Percentiles rank a stretch among this genome's conserved stretches.
phyloP scores from a whole-genome alignment of 805 yeast genomes.

The Teunomyces gatunensis region DNA sequence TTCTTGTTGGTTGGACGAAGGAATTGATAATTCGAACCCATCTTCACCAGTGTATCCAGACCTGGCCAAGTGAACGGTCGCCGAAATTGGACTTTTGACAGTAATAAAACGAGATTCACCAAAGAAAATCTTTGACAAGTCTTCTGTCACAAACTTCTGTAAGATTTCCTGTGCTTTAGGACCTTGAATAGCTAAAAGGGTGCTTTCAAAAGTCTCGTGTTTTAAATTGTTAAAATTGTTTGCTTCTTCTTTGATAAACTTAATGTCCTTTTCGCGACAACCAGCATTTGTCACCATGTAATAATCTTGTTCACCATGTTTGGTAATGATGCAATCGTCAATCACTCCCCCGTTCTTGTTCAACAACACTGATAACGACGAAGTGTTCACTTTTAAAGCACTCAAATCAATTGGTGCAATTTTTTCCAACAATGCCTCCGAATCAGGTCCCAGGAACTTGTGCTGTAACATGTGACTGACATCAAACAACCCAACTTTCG shows the following conservation, averaged over 20 bases:
- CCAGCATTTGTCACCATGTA: constrained; percentile 97
- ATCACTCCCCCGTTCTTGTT: constrained; percentile 77
- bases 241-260: constrained; percentile 57
- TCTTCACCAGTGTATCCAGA: constrained; percentile 99
- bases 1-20: constrained; percentile 41
- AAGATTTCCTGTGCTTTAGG: constrained; percentile 74
- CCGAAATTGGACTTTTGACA: neutral
- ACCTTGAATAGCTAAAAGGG: constrained; percentile 89
- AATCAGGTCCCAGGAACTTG: constrained; percentile 63
- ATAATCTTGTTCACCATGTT: constrained; percentile 69
- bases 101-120: constrained; percentile 56
- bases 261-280: constrained; percentile 76
- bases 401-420: constrained; percentile 85
- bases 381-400: constrained; percentile 52
- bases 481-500: constrained; percentile 86
- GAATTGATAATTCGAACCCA: constrained; percentile 89
- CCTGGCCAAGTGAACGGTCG: constrained; percentile 72
- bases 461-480: constrained; percentile 98
- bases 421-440: constrained; percentile 66
- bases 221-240: constrained; percentile 35
- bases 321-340: constrained; percentile 90
- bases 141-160: constrained; percentile 57
- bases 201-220: constrained; percentile 56
- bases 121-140: constrained; percentile 63
- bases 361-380: constrained; percentile 75